These are phyloP conservation scores for Yamadazyma taylorii DNA, from an alignment of 1,139 yeast species.

Conservation along the genomic window DNA sequence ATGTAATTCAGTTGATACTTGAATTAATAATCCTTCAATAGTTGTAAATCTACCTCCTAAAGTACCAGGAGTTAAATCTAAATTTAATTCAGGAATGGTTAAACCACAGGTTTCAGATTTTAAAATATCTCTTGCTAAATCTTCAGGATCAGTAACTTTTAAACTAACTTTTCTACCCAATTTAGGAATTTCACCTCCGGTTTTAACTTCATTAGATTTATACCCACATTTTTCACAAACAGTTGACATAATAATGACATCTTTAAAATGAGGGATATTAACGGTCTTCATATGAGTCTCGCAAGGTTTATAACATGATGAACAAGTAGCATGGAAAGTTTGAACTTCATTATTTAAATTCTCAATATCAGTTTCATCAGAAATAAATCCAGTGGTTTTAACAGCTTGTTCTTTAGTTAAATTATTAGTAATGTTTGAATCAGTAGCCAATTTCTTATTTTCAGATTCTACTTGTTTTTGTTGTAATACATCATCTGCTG, in stretches of 20 bases:
- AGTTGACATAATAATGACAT: conserved; percentile 95
- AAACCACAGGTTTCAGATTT: conserved; percentile 94
- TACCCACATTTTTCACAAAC: conserved; percentile 92
- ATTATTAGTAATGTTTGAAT: conserved; percentile 28
- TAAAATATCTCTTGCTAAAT: conserved; percentile 88
- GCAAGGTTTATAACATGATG: conserved; percentile 79
- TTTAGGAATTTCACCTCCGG: conserved; percentile 95
- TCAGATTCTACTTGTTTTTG: conserved; percentile 44
- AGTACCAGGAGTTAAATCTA: conserved; percentile 95
- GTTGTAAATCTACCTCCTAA: conserved; percentile 98
- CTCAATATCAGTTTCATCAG: conserved; percentile 79
- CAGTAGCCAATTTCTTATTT: conserved; percentile 40
- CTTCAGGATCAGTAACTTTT: conserved; percentile 86
- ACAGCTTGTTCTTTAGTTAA: conserved; percentile 21
- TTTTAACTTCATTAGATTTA: conserved; percentile 95
- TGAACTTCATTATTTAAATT: conserved; percentile 88
- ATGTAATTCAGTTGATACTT: conserved; percentile 87
- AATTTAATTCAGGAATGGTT: conserved; percentile 78
- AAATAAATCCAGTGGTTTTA: conserved; percentile 55
- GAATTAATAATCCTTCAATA: conserved; percentile 85
- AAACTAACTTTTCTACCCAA: conserved; percentile 77
- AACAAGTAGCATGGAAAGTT: conserved; percentile 89
- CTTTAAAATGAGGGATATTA: conserved; percentile 96
- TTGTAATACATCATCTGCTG: conserved; percentile 72
- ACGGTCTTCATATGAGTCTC: conserved; percentile 97